phyloP scores from a whole-genome alignment of 2,329 filamentous ascomycete species.

The Penicillium sp. region DNA sequence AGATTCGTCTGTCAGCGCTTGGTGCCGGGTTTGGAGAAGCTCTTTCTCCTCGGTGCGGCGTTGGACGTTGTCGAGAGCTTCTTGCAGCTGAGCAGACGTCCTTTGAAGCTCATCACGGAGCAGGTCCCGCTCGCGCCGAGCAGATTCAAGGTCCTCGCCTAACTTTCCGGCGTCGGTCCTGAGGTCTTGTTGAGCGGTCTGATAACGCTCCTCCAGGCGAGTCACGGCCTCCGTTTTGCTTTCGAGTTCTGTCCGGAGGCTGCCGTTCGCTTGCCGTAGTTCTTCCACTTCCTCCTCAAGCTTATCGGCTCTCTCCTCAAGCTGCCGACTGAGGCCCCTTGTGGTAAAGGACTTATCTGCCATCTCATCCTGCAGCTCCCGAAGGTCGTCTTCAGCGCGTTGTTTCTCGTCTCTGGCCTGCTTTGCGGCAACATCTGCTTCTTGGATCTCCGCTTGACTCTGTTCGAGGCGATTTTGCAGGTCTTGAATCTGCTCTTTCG shows the following conservation, averaged over 20 bases:
- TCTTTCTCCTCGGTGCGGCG: conserved; percentile 64
- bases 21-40: conserved; percentile 67
- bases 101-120: conserved; percentile 48
- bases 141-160: conserved; percentile 47
- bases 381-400: conserved; percentile 56
- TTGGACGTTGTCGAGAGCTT: conserved; percentile 62
- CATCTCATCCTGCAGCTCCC: conserved; percentile 72
- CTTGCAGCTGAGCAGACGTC: conserved; percentile 52
- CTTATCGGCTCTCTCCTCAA: conserved; percentile 68
- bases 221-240: conserved; percentile 45
- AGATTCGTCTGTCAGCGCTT: conserved; percentile 67
- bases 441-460: conserved; percentile 37
- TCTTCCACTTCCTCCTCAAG: conserved; percentile 67
- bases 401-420: conserved; percentile 56
- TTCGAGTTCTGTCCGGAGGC: conserved; percentile 47
- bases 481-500: conserved; percentile 46
- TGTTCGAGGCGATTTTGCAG: conserved; percentile 46
- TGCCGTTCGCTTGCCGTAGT: conserved; percentile 49
- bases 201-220: conserved; percentile 55
- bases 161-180: conserved; percentile 40
- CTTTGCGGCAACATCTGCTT: conserved; percentile 47
- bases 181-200: conserved; percentile 41
- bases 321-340: conserved; percentile 71
- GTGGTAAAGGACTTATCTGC: conserved; percentile 76
- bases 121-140: conserved; percentile 47